Conservation (phyloP, 805 yeast species). For the Pichia exigua region DNA sequence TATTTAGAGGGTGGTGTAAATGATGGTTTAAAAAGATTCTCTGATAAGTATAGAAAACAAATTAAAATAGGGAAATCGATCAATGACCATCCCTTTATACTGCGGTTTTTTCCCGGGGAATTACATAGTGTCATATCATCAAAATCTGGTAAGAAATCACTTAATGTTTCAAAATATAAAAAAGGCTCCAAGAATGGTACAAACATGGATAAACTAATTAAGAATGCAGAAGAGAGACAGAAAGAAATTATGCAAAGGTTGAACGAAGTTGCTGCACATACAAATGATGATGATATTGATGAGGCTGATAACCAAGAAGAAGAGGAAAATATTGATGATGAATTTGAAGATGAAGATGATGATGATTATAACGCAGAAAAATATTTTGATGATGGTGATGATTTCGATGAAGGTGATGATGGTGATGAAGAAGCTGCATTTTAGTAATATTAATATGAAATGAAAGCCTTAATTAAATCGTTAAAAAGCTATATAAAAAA, state of each 20-base stretch:
- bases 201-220: conserved; percentile 24
- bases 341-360: conserved; percentile 65
- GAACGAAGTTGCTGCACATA: conserved; percentile 31
- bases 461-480: background rate
- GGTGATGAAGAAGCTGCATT: conserved; percentile 71
- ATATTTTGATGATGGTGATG: conserved; percentile 69
- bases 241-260: conserved; percentile 26
- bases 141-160: conserved; percentile 39
- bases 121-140: conserved; percentile 54
- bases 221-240: conserved; percentile 23
- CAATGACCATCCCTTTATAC: conserved; percentile 68
- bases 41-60: conserved; percentile 70
- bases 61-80: conserved; percentile 64
- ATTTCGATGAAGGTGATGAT: conserved; percentile 43
- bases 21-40: conserved; percentile 75
- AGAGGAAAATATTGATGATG: conserved; percentile 58
- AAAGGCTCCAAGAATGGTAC: conserved; percentile 30
- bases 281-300: conserved; percentile 37
- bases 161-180: conserved; percentile 33
- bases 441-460: conserved; percentile 20
- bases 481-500: background rate
- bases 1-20: conserved; percentile 36
- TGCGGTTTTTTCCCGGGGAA: conserved; percentile 71
- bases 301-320: conserved; percentile 38
- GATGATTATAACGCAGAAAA: conserved; percentile 76